A percentile compares a stretch with the other conserved stretches of the same genome.
Evolutionary conservation across 2,329 filamentous ascomycete species (phyloP).

Genomic region (Cercospora sp.): DNA sequence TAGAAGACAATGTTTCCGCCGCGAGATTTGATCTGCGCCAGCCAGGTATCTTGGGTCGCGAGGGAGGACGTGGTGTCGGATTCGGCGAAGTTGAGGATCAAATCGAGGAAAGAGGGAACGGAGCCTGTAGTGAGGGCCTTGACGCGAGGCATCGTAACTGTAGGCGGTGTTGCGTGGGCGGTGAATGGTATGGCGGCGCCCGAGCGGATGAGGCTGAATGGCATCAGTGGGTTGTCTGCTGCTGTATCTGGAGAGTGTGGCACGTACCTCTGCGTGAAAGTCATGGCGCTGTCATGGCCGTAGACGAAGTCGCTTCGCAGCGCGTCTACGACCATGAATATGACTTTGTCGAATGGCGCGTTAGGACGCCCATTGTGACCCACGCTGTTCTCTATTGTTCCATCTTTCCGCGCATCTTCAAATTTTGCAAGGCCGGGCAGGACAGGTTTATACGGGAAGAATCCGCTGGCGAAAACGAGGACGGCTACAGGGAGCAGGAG

Average conservation of each 20-base stretch:
- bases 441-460: constrained; percentile 97
- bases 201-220: constrained; percentile 71
- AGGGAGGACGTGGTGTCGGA: constrained; percentile 87
- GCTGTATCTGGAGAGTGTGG: not conserved
- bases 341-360: constrained; percentile 79
- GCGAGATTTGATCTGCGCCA: constrained; percentile 83
- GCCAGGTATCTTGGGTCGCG: constrained; percentile 88
- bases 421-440: constrained; percentile 72
- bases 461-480: constrained; percentile 76
- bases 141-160: constrained; percentile 95
- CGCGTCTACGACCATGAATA: constrained; percentile 98
- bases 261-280: constrained; percentile 78
- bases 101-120: constrained; percentile 95
- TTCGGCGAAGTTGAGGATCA: constrained; percentile 95
- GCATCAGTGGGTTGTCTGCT: constrained; percentile 8
- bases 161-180: constrained; percentile 92
- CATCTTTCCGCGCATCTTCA: constrained; percentile 24
- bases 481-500: constrained; percentile 70
- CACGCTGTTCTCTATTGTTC: constrained; percentile 5
- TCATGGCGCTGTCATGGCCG: constrained; percentile 74
- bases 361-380: constrained; percentile 45
- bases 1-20: constrained; percentile 85
- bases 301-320: constrained; percentile 95
- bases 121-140: constrained; percentile 97
- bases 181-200: constrained; percentile 90